Evolutionary conservation across 257 asterid species (phyloP).

Genomic region (Jaltomata sinuosa): DNA sequence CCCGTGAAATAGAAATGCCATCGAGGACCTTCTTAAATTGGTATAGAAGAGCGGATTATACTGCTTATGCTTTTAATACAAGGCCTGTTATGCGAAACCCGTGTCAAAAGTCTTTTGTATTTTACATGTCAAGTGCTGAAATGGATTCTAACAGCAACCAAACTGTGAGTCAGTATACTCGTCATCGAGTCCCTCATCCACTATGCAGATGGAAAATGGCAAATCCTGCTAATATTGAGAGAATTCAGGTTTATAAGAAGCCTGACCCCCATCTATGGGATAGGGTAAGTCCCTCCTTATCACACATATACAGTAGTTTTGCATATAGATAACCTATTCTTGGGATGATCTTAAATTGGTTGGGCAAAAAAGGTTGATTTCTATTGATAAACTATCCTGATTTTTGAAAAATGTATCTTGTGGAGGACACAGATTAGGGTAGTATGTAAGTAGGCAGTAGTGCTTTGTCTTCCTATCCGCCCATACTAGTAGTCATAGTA

Average conservation of each 20-base stretch:
- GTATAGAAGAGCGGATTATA: slow-evolving; percentile 75
- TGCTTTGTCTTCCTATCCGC: too few relatives aligned
- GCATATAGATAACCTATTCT: background rate
- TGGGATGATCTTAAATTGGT: background rate
- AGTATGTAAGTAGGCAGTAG: too few relatives aligned
- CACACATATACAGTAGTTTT: background rate
- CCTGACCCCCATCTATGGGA: slow-evolving; percentile 69
- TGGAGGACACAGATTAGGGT: too few relatives aligned
- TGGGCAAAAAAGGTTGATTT: background rate
- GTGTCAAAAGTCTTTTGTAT: slow-evolving; percentile 67
- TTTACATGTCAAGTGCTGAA: slow-evolving; percentile 39
- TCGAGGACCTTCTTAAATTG: slow-evolving; percentile 86
- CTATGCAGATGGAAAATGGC: slow-evolving; percentile 60
- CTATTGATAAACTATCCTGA: background rate
- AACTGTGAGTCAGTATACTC: slow-evolving; percentile 38
- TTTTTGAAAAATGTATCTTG: background rate
- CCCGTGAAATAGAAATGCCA: slow-evolving; percentile 85
- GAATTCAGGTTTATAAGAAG: slow-evolving; percentile 49
- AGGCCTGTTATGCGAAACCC: slow-evolving; percentile 78
- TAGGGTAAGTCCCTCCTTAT: slow-evolving; percentile 31
- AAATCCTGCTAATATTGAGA: slow-evolving; percentile 38
- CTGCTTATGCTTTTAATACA: slow-evolving; percentile 71
- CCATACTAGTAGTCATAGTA: too few relatives aligned
- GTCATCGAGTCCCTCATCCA: slow-evolving; percentile 36
- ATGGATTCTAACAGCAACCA: slow-evolving; percentile 23